Evolutionary conservation across 2,329 filamentous ascomycete species (phyloP).

Genomic region (Eutypa lata): DNA sequence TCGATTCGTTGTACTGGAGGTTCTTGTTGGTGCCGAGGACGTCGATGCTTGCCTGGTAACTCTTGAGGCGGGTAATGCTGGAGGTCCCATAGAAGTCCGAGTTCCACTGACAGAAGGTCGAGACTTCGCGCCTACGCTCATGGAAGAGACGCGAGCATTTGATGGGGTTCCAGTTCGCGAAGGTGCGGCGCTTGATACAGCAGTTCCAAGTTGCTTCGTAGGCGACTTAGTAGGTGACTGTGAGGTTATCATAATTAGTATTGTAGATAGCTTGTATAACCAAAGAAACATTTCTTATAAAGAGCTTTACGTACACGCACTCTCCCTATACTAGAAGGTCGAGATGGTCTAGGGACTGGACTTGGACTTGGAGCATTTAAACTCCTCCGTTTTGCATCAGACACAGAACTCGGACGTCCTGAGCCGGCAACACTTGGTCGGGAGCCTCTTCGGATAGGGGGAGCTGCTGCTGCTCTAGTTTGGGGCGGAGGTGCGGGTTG

Average conservation of each 20-base stretch:
- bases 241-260: slow-evolving; percentile 17
- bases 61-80: slow-evolving; percentile 46
- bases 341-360: slow-evolving; percentile 56
- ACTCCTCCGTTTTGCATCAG: slow-evolving; percentile 66
- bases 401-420: slow-evolving; percentile 48
- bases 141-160: slow-evolving; percentile 44
- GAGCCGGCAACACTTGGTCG: slow-evolving; percentile 27
- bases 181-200: slow-evolving; percentile 51
- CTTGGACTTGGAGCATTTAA: slow-evolving; percentile 71
- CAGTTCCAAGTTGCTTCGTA: slow-evolving; percentile 65
- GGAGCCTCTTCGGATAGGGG: slow-evolving; percentile 37
- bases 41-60: slow-evolving; percentile 42
- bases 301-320: slow-evolving; percentile 36
- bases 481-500: slow-evolving; percentile 40
- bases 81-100: slow-evolving; percentile 67
- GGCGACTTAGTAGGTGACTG: slow-evolving; percentile 78
- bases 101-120: slow-evolving; percentile 53
- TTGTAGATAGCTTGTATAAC: not conserved
- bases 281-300: not conserved
- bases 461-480: slow-evolving; percentile 30
- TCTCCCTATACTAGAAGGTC: slow-evolving; percentile 55
- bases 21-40: slow-evolving; percentile 36
- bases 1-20: slow-evolving; percentile 27
- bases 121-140: slow-evolving; percentile 40
- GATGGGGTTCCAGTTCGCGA: slow-evolving; percentile 66